phyloP scores from a whole-genome alignment of 495 filamentous ascomycete genomes.

The Arthonia radiata region DNA sequence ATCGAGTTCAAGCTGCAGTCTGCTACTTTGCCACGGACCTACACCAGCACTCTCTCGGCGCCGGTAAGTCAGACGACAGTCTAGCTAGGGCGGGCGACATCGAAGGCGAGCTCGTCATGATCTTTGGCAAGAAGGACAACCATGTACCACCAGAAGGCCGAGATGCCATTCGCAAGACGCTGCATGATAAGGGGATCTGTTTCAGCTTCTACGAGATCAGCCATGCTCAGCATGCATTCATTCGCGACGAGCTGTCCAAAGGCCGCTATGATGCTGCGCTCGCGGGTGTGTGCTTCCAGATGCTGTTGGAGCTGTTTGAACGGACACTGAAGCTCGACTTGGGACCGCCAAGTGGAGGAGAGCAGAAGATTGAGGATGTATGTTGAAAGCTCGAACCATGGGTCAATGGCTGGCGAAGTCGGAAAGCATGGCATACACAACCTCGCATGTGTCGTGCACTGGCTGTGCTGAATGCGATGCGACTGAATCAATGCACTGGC shows the following conservation, averaged over 20 bases:
- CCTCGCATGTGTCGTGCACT: too few species aligned
- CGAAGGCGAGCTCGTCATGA: constrained; percentile 53
- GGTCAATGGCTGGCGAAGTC: too few species aligned
- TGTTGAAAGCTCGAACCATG: constrained; percentile 15
- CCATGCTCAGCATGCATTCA: constrained; percentile 88
- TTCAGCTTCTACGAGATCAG: constrained; percentile 79
- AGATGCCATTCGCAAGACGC: constrained; percentile 62
- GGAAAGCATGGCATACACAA: too few species aligned
- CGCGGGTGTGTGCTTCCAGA: constrained; percentile 73
- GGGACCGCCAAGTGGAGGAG: constrained; percentile 23
- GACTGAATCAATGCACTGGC: too few species aligned
- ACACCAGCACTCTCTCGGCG: constrained; percentile 49
- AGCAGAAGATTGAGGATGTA: constrained; percentile 18
- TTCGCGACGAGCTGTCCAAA: constrained; percentile 85
- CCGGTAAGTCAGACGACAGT: constrained; percentile 41
- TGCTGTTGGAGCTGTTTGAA: constrained; percentile 67
- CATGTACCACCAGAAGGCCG: constrained; percentile 72
- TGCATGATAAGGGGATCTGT: constrained; percentile 46
- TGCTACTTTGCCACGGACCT: constrained; percentile 91
- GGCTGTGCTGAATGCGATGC: too few species aligned
- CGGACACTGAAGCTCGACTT: constrained; percentile 54
- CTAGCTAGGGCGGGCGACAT: constrained; percentile 42
- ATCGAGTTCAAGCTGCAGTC: constrained; percentile 46
- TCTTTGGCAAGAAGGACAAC: constrained; percentile 72
- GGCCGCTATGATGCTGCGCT: constrained; percentile 79